Base-by-base conservation (phyloP, 2,329 filamentous ascomycete species). In the Pseudomassariella vexata region DNA sequence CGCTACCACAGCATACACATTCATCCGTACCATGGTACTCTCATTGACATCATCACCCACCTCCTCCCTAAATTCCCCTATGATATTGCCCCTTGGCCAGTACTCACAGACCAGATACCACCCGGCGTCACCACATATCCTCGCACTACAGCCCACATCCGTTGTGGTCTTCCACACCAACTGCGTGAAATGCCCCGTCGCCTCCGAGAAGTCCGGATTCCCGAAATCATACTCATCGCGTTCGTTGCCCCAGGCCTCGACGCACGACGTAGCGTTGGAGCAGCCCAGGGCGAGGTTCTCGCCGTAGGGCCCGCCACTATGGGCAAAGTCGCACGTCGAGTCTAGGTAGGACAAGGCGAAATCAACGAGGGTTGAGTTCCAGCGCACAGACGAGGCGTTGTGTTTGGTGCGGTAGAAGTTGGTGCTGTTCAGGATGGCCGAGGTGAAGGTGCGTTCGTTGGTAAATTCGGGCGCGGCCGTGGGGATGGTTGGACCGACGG, bases 261-360 rank as follows among this genome's bases (percentile, higher is more conserved):
- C 63, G 30, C 72, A 67, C 4, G 66, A 61, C 0, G 69, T 69
- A 2, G 69, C 71, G 47, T 81, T 77, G 0, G 62, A 40, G 50
- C 77, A 86, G 4, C 82, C 82, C 5, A 76, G 65, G 6, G 82
- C 82, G 4, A 89, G 68, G 56, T 88, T 89, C 59, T 89, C 84
- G 47, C 84, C 84, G 40, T 78, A 79, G 0, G 79, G 74, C 0
- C 79, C 78, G 34, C 68, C 68, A 40, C 63, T 73, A 57, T 82
- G 77, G 31, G 57, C 49, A 41, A 79, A 76, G 3, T 50, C 47
- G 54, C 72, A 73, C 48, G 25, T 47, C 44, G 28, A 30, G 28
- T 47, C 44, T 11, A 74, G 60, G 46, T 73, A 85, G 2, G 60
- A 47, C 4, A 45, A 38, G 0, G 81, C 79, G 39, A 67, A 79